Base-by-base conservation (phyloP, 2,329 filamentous ascomycete species). In the Aspergillus sp. region DNA sequence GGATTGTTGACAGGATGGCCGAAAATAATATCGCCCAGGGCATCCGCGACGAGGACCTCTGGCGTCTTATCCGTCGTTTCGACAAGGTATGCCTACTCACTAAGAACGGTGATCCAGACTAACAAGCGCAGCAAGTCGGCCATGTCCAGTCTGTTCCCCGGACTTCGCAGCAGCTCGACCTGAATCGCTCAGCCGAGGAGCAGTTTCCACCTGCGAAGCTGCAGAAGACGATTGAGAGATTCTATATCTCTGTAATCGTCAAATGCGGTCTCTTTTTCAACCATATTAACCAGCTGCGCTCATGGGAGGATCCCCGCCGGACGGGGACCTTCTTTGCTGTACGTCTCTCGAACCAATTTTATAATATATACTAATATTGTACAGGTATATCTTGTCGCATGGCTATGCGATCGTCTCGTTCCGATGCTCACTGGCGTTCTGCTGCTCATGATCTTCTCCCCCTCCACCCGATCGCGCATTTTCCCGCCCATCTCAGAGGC, bases 181-280 rank as follows among this genome's bases (percentile, higher is more conserved):
- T 96, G 57, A 91, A 92, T 65, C 88, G 91, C 55, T 87, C 90
- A 4, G 88, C 92, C 21, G 86, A 93, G 55, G 90, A 95, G 62
- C 88, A 91, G 53, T 95, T 95, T 70, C 90, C 89, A 0, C 90
- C 91, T 0, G 90, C 95, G 67, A 95, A 95, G 74, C 77, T 96
- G 53, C 83, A 91, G 9, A 85, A 87, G 6, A 91, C 89, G 51
- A 71, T 95, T 9, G 91, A 96, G 73, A 81, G 91, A 14, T 77
- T 95, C 9, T 96, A 96, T 71, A 91, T 90, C 82, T 90, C 89
- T 0, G 85, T 96, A 1, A 78, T 89, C 8, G 84, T 93, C 48
- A 83, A 87, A 12, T 46, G 91, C 11, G 81, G 90, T 40, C 82
- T 79, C 0, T 82, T 85, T 19, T 84, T 83, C 60, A 92, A 93